Evolutionary conservation across 805 yeast species (phyloP), one percentile per base, ranked within the genome.

Genomic region (Zygosaccharomyces siamensis): DNA sequence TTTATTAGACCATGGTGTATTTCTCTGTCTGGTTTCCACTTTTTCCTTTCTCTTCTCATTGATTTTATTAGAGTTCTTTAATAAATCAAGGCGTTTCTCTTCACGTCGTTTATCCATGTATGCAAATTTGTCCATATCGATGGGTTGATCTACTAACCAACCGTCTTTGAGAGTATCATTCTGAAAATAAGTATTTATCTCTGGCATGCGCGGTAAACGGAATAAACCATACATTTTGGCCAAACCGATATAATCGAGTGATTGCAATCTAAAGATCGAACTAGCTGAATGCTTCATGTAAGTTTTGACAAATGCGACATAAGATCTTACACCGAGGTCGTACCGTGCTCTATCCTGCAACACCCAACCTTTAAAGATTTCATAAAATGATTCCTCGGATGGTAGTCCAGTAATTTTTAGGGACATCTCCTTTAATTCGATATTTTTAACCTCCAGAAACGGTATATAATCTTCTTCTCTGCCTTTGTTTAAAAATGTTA

Each of bases 151-250:
- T 1, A 82, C 75, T 31, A 87, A 67, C 89, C 90, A 88, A 1
- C 97, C 97, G 52, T 80, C 83, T 28, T 61, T 44, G 7, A 54
- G 39, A 44, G 75, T 79, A 0, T 89, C 86, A 11, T 62, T 54
- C 33, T 69, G 56, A 2, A 82, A 70, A 56, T 76, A 72, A 46
- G 71, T 72, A 20, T 83, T 76, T 28, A 81, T 69, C 62, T 93
- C 99, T 0, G 99, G 99, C 98, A 95, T 93, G 57, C 83, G 80
- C 7, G 99, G 99, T 50, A 92, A 69, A 56, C 97, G 75, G 38
- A 87, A 67, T 2, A 93, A 67, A 1, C 97, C 96, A 65, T 86
- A 89, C 71, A 86, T 74, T 54, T 73, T 76, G 0, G 93, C 96
- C 6, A 86, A 54, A 0, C 83, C 85, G 23, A 82, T 63, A 57